Base-by-base conservation (phyloP, 805 yeast species). In the Ogataea glucozyma region DNA sequence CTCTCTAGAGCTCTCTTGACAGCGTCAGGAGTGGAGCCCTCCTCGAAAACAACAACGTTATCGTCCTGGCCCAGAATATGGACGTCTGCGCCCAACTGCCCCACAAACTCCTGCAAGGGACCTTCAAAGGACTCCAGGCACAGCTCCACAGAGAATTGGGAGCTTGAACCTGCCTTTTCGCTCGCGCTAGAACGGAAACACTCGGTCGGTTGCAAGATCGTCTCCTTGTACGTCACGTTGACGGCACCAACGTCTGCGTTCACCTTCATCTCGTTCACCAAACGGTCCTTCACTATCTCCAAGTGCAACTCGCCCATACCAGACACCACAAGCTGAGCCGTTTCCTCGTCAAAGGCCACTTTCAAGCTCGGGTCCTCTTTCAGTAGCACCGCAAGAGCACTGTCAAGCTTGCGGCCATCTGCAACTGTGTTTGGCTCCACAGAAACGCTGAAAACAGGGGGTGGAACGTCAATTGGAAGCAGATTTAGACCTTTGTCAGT, bases 241-340 rank as follows among this genome's bases (percentile, higher is more conserved):
- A 93, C 87, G 40, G 83, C 82, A 34, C 97, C 89, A 29, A 88
- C 73, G 23, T 81, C 82, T 1, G 87, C 85, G 43, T 83, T 80
- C 3, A 95, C 96, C 60, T 84, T 83, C 74, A 89, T 72, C 44
- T 88, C 96, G 31, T 76, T 77, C n/a, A 87, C 66, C 31, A 89
- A 72, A 42, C 97, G 72, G 54, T 88, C 93, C 36, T 73, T 74
- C 1, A 93, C 85, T 51, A 93, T 89, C 53, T 93, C 98, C 38
- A 93, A 71, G 66, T 93, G 99, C 36, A 93, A 71, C 58, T 93
- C 98, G 30, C 99, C 99, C 98, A 91, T 91, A 23, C 99, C 99
- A 14, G 96, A 82, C 22, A 93, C 65, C 20, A 90, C 76, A 2
- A 90, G 82, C 66, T 93, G 97, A 6, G 93, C 96, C 43, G 88